Conservation (phyloP, 2,329 filamentous ascomycete species). For the Geosmithia putterillii region DNA sequence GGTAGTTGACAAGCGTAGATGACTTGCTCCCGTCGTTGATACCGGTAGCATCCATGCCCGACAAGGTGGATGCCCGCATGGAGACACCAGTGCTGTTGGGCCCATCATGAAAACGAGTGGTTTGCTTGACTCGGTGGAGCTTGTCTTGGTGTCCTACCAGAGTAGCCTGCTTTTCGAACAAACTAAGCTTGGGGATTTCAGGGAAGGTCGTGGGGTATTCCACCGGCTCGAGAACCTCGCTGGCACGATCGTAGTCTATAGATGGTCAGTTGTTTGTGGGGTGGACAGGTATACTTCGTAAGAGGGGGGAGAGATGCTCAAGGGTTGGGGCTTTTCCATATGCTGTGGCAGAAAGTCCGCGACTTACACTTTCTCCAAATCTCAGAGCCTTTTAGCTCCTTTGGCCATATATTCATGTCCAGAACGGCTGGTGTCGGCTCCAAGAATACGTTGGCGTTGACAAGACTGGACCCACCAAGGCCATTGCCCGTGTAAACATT, state of each 20-base stretch:
- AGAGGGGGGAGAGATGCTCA: neutral
- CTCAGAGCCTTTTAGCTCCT: slow-evolving; percentile 34
- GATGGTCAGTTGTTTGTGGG: neutral
- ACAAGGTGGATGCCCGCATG: slow-evolving; percentile 47
- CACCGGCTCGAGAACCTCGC: slow-evolving; percentile 43
- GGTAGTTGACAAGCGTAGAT: slow-evolving; percentile 52
- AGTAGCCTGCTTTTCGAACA: slow-evolving; percentile 45
- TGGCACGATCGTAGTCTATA: slow-evolving; percentile 44
- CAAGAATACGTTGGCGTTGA: slow-evolving; percentile 58
- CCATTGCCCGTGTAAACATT: slow-evolving; percentile 50
- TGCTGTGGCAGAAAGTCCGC: neutral
- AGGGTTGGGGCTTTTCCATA: no score
- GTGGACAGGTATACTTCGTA: neutral
- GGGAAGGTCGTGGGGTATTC: slow-evolving; percentile 47
- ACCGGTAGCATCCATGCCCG: slow-evolving; percentile 51
- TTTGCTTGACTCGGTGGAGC: slow-evolving; percentile 46
- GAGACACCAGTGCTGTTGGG: slow-evolving; percentile 52
- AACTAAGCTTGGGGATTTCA: slow-evolving; percentile 40
- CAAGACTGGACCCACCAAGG: slow-evolving; percentile 51
- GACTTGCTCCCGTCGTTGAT: slow-evolving; percentile 58
- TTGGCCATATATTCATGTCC: slow-evolving; percentile 42
- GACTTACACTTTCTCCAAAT: slow-evolving; percentile 35
- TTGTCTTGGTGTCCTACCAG: slow-evolving; percentile 35
- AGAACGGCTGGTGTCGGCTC: slow-evolving; percentile 44
- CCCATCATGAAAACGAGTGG: slow-evolving; percentile 48